A percentile compares a stretch with the other conserved stretches of the same genome.
These are phyloP conservation scores for Populus hybrid DNA, from an alignment of 441 rosid genomes.

Conservation along the genomic window DNA sequence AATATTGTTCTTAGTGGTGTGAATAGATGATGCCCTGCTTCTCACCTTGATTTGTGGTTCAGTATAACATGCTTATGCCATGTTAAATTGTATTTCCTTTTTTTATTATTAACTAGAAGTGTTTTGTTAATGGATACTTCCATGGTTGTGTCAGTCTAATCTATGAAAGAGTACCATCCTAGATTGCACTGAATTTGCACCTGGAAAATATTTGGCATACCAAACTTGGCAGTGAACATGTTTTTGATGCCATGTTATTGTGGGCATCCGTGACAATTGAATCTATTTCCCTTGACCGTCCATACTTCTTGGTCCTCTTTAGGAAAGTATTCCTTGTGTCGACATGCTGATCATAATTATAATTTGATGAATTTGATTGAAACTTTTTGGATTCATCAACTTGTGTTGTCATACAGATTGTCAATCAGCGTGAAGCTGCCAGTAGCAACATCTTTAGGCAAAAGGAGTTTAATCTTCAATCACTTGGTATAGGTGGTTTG, in stretches of 20 bases:
- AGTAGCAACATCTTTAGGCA: conserved; percentile 92
- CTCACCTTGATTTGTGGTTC: neutral
- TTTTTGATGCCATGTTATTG: neutral
- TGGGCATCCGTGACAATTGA: neutral
- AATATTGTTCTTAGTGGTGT: neutral
- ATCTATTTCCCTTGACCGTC: neutral
- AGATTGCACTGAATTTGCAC: conserved; percentile 2
- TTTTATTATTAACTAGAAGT: neutral
- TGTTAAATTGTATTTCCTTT: neutral
- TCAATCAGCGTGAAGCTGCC: conserved; percentile 98
- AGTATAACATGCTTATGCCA: neutral
- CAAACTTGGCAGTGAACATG: neutral
- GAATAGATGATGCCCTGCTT: neutral
- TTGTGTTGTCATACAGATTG: conserved; percentile 51
- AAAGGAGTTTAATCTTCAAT: conserved; percentile 91
- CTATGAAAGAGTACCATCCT: neutral
- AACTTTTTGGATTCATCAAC: conserved; percentile 18
- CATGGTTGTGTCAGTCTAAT: neutral
- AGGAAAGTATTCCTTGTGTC: neutral
- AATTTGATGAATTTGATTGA: conserved; percentile 7
- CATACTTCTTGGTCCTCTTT: neutral
- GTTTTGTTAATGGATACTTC: neutral
- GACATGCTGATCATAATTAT: neutral
- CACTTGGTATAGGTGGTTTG: conserved; percentile 95
- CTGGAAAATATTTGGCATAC: neutral